A percentile compares a stretch with the other conserved stretches of the same genome.
Conservation (phyloP, 2,329 filamentous ascomycete genomes). For the Cercospora sp. region DNA sequence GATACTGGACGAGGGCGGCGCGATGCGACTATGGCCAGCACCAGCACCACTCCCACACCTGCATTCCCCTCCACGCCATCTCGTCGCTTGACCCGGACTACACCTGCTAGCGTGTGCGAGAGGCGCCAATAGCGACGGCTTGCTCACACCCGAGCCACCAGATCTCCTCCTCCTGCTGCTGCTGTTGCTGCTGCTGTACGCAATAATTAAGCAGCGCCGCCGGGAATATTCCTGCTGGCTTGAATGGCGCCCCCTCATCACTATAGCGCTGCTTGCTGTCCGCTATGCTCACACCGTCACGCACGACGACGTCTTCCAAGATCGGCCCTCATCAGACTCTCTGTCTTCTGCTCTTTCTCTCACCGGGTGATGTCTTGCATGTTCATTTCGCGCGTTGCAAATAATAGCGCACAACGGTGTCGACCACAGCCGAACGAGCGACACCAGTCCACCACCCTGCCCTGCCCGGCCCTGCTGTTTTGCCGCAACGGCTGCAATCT, state of each 20-base stretch:
- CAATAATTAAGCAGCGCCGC: background rate
- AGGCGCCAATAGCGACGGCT: conserved; percentile 4
- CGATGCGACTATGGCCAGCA: background rate
- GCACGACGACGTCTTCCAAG: background rate
- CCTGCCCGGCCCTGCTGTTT: background rate
- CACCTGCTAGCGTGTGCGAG: background rate
- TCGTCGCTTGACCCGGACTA: background rate
- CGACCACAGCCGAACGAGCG: background rate
- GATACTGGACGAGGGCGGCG: background rate
- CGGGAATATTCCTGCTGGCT: background rate
- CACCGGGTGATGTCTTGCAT: conserved; percentile 8
- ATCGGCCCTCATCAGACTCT: background rate
- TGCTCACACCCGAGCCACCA: background rate
- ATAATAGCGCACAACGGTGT: conserved; percentile 3
- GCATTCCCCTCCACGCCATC: conserved; percentile 4
- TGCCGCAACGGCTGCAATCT: conserved; percentile 13
- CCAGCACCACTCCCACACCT: background rate
- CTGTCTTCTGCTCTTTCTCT: background rate
- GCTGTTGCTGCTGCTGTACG: background rate
- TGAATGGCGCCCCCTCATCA: background rate
- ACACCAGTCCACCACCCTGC: background rate
- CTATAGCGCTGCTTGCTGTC: background rate
- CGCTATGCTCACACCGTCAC: background rate
- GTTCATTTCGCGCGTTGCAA: conserved; percentile 10
- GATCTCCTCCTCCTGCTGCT: background rate